phyloP scores from a whole-genome alignment of 768 basidiomycete genomes.

The Auriscalpium vulgare region DNA sequence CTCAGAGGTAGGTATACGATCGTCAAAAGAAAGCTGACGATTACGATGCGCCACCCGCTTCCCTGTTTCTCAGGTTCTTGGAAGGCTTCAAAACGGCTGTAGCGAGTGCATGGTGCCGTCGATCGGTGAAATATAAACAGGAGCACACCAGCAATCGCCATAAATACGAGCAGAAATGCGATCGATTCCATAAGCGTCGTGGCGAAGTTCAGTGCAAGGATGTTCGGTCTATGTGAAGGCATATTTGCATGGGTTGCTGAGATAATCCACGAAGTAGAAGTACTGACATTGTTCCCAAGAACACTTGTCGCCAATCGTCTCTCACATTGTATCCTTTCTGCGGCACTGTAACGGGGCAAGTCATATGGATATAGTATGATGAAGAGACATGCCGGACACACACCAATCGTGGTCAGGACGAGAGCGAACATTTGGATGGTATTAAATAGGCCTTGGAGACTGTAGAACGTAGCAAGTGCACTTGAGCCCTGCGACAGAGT shows the following conservation, averaged over 20 bases:
- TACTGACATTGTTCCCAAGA: constrained; percentile 62
- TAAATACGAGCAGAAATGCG: constrained; percentile 51
- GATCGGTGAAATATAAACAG: constrained; percentile 53
- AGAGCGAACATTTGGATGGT: constrained; percentile 68
- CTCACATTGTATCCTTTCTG: constrained; percentile 26
- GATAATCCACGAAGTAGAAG: neutral
- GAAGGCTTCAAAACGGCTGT: constrained; percentile 46
- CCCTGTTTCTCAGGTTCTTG: constrained; percentile 34
- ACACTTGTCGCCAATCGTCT: constrained; percentile 46
- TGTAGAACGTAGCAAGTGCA: constrained; percentile 59
- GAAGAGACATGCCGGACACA: neutral
- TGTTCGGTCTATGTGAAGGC: constrained; percentile 45
- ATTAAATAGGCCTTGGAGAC: constrained; percentile 59
- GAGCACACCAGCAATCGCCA: constrained; percentile 42
- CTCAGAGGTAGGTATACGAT: constrained; percentile 70
- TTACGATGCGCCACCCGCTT: constrained; percentile 46
- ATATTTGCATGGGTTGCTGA: neutral
- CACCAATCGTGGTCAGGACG: constrained; percentile 60
- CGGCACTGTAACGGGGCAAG: constrained; percentile 30
- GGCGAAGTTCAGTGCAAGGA: constrained; percentile 68
- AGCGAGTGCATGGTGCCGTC: constrained; percentile 39
- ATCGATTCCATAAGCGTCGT: constrained; percentile 52
- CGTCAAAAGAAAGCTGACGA: constrained; percentile 57
- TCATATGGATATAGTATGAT: neutral
- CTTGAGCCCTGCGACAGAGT: constrained; percentile 51